Evolutionary conservation across 2,329 filamentous ascomycete genomes (phyloP).

Genomic region (Stemphylium beticola): DNA sequence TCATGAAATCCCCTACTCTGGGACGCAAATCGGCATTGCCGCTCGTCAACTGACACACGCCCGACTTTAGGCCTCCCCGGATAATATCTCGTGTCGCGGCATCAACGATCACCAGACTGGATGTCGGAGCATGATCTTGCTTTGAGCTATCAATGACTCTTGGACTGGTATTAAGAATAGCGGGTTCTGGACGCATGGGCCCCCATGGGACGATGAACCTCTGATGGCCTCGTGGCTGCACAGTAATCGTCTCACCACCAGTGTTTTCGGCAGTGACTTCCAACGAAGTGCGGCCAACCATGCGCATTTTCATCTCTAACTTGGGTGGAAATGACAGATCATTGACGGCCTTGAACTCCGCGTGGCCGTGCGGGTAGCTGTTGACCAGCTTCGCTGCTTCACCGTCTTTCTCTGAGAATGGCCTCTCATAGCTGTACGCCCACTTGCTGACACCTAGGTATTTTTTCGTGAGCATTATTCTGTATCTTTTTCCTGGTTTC

Average conservation of each 20-base stretch:
- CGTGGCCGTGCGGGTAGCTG: background rate
- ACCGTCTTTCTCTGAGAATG: background rate
- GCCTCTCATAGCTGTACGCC: background rate
- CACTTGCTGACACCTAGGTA: slow-evolving; percentile 1
- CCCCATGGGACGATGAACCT: slow-evolving; percentile 5
- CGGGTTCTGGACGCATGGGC: background rate
- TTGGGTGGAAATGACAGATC: background rate
- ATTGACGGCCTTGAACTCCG: background rate
- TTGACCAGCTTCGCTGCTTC: slow-evolving; percentile 1
- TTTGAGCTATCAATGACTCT: background rate
- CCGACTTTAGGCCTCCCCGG: background rate
- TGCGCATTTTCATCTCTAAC: background rate
- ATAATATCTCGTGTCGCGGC: background rate
- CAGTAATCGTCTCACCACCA: background rate
- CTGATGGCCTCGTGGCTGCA: slow-evolving; percentile 1
- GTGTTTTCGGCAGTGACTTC: background rate
- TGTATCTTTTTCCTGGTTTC: background rate
- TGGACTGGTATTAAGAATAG: background rate
- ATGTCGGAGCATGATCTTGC: background rate
- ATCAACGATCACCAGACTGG: background rate
- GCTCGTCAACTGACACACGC: background rate
- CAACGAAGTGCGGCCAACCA: background rate
- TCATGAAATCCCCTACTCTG: background rate
- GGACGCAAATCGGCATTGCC: background rate
- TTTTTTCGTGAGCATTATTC: background rate